Evolutionary conservation across 805 yeast species (phyloP).

Genomic region (Wickerhamomyces hampshirensis): DNA sequence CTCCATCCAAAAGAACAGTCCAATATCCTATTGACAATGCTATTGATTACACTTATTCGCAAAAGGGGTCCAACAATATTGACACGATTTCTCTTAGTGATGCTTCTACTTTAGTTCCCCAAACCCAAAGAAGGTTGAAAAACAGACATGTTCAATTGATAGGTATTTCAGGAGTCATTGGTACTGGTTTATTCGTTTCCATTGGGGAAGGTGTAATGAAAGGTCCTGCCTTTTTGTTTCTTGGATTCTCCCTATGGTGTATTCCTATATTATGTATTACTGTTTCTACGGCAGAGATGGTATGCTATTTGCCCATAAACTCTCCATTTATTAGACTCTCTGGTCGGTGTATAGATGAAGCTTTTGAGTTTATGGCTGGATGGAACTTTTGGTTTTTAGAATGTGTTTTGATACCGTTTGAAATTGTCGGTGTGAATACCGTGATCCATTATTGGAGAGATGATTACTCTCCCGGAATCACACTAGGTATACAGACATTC

Average conservation of each 20-base stretch:
- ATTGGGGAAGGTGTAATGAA: slow-evolving; percentile 58
- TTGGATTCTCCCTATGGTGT: slow-evolving; percentile 66
- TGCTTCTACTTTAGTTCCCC: slow-evolving; percentile 18
- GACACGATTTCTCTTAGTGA: slow-evolving; percentile 17
- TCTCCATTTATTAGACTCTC: slow-evolving; percentile 76
- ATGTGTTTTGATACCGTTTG: slow-evolving; percentile 77
- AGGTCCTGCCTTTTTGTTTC: slow-evolving; percentile 63
- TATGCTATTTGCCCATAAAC: slow-evolving; percentile 66
- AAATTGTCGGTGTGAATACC: slow-evolving; percentile 74
- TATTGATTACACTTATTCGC: too few relatives aligned
- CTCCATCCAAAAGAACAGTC: slow-evolving; percentile 13
- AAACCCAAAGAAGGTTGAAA: slow-evolving; percentile 45
- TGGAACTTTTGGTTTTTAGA: slow-evolving; percentile 78
- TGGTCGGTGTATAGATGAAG: slow-evolving; percentile 71
- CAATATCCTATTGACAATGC: too few relatives aligned
- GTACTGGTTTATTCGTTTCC: slow-evolving; percentile 73
- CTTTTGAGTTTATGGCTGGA: slow-evolving; percentile 70
- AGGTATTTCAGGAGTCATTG: slow-evolving; percentile 79
- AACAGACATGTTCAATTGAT: slow-evolving; percentile 75
- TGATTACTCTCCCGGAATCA: slow-evolving; percentile 67
- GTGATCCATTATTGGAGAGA: slow-evolving; percentile 79
- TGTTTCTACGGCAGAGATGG: slow-evolving; percentile 72
- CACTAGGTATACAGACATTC: slow-evolving; percentile 60
- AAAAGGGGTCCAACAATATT: too few relatives aligned
- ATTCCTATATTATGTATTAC: slow-evolving; percentile 64